Evolutionary conservation across 768 basidiomycete genomes (phyloP).

Genomic region (Psilocybe cubensis): DNA sequence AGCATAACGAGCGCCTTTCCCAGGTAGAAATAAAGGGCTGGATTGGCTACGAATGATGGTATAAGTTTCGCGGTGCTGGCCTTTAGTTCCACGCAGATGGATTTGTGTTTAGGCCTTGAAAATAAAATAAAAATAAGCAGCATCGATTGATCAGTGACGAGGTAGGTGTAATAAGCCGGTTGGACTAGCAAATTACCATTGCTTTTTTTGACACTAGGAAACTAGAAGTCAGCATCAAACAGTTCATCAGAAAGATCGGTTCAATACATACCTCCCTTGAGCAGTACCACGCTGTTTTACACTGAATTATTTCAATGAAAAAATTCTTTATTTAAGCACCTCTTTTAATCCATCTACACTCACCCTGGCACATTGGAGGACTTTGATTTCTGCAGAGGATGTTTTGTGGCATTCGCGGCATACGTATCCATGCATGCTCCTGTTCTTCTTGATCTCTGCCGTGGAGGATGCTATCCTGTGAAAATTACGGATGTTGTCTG

Average conservation of each 20-base stretch:
- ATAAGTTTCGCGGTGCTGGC: neutral
- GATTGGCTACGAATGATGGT: constrained; percentile 3
- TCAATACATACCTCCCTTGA: constrained; percentile 2
- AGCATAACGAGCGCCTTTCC: neutral
- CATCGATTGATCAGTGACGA: no score
- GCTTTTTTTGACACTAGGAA: constrained; percentile 8
- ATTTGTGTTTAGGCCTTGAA: constrained; percentile 8
- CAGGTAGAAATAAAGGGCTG: neutral
- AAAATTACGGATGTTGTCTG: neutral
- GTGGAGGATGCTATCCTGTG: neutral
- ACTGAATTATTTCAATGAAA: neutral
- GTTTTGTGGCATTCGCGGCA: neutral
- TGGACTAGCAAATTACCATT: no score
- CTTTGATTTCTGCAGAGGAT: neutral
- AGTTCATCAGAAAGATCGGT: neutral
- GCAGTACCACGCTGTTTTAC: constrained; percentile 10
- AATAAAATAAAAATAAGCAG: neutral
- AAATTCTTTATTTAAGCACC: no score
- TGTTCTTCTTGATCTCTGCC: neutral
- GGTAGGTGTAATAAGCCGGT: no score
- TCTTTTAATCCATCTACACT: neutral
- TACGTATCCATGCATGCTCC: neutral
- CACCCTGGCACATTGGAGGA: neutral
- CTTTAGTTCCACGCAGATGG: neutral
- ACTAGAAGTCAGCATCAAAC: neutral